These are phyloP conservation scores for Ophiostoma montium DNA, from an alignment of 2,329 filamentous ascomycete genomes.

Conservation along the genomic window DNA sequence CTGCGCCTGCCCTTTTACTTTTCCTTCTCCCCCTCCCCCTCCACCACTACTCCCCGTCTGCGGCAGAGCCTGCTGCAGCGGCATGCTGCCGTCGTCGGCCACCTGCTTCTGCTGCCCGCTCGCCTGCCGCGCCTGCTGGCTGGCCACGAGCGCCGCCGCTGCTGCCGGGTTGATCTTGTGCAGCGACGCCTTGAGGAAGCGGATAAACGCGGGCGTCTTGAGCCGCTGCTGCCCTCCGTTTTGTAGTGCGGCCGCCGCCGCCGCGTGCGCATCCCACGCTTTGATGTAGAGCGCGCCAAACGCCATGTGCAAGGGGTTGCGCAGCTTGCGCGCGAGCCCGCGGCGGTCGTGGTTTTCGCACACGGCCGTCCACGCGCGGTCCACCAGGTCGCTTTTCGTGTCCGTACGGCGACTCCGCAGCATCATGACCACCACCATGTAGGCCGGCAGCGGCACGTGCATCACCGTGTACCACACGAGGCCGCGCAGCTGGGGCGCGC, in stretches of 20 bases:
- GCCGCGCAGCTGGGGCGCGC: conserved; percentile 33
- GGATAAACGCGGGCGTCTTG: conserved; percentile 32
- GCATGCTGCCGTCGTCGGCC: neutral
- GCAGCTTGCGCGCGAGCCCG: conserved; percentile 32
- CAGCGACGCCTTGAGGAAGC: conserved; percentile 29
- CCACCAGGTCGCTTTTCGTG: conserved; percentile 36
- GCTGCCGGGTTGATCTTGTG: conserved; percentile 11
- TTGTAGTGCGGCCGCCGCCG: conserved; percentile 28
- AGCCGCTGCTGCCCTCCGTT: conserved; percentile 27
- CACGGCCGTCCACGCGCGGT: conserved; percentile 45
- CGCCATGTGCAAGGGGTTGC: conserved; percentile 42
- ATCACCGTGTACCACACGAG: conserved; percentile 46
- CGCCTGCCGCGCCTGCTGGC: neutral
- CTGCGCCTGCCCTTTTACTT: too few relatives aligned
- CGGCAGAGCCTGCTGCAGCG: conserved; percentile 3
- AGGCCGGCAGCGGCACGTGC: conserved; percentile 46
- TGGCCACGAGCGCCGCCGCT: neutral
- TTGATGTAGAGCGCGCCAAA: conserved; percentile 46
- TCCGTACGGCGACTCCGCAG: conserved; percentile 29
- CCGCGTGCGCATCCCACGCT: conserved; percentile 45
- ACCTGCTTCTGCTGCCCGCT: neutral
- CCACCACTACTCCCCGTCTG: neutral
- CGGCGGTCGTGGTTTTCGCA: conserved; percentile 39
- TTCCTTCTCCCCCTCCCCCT: neutral
- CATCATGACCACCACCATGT: conserved; percentile 45